Conservation (phyloP, 2,329 filamentous ascomycete genomes). For the Sarocladium oryzae region DNA sequence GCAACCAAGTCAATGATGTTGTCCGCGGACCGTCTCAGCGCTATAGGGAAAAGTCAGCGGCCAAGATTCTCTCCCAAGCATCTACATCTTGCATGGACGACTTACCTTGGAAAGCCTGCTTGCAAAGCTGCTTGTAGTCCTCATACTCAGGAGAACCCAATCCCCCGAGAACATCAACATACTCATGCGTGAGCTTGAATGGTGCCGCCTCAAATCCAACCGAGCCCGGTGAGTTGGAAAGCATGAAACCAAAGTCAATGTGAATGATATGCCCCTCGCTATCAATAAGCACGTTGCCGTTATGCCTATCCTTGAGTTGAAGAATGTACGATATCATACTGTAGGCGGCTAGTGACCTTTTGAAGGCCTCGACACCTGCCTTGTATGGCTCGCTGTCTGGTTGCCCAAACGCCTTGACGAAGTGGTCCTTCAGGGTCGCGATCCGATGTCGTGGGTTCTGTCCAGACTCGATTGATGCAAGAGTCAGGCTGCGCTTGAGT, state of each 20-base stretch:
- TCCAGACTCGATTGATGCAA: conserved; percentile 66
- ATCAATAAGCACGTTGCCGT: conserved; percentile 80
- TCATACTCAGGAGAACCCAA: conserved; percentile 63
- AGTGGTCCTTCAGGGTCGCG: conserved; percentile 75
- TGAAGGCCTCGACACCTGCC: conserved; percentile 71
- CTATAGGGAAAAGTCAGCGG: conserved; percentile 31
- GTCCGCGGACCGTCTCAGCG: conserved; percentile 70
- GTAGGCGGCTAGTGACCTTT: conserved; percentile 75
- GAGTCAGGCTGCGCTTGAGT: conserved; percentile 72
- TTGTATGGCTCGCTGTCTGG: conserved; percentile 62
- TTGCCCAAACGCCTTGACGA: conserved; percentile 70
- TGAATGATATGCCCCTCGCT: conserved; percentile 82
- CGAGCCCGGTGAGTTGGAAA: conserved; percentile 77
- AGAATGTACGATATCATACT: conserved; percentile 79
- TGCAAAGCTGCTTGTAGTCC: conserved; percentile 72
- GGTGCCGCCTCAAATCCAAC: conserved; percentile 83
- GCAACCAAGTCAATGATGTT: conserved; percentile 75
- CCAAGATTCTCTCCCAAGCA: too few species aligned
- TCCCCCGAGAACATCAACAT: conserved; percentile 76
- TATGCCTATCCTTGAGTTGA: conserved; percentile 80
- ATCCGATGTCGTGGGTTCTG: conserved; percentile 69
- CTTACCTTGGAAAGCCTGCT: conserved; percentile 73
- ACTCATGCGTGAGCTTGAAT: conserved; percentile 81
- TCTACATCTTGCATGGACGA: too few species aligned
- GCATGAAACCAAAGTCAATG: conserved; percentile 87